These are phyloP conservation scores for Fusarium illudens DNA, from an alignment of 2,329 filamentous ascomycete species.

Conservation along the genomic window DNA sequence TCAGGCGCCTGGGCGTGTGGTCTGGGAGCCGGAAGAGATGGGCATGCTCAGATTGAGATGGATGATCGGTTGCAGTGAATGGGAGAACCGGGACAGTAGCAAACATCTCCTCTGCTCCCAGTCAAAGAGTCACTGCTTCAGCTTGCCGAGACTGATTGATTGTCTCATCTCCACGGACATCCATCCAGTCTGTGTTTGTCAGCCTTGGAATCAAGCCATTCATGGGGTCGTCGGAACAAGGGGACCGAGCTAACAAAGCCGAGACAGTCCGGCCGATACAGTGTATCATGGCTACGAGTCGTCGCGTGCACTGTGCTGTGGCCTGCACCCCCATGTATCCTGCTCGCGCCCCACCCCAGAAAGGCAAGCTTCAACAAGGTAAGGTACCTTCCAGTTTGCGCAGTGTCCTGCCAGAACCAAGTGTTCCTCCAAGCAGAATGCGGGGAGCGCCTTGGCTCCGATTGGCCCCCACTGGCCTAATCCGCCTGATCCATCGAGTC, in stretches of 20 bases:
- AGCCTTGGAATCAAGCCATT: constrained; percentile 31
- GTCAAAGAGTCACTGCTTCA: neutral
- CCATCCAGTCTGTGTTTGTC: constrained; percentile 24
- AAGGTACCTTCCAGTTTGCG: constrained; percentile 34
- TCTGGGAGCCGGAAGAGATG: too few species aligned
- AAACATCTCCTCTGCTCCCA: neutral
- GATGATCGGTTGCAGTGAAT: neutral
- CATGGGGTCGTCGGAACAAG: constrained; percentile 24
- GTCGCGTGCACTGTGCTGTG: constrained; percentile 16
- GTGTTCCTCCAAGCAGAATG: constrained; percentile 39
- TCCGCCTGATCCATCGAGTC: constrained; percentile 45
- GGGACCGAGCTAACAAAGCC: constrained; percentile 15
- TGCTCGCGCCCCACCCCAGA: constrained; percentile 16
- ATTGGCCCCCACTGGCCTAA: constrained; percentile 38
- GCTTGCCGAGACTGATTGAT: constrained; percentile 19
- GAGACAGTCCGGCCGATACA: constrained; percentile 8
- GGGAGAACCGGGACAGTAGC: neutral
- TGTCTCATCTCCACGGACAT: constrained; percentile 30
- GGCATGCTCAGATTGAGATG: constrained; percentile 6
- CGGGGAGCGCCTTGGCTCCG: constrained; percentile 40
- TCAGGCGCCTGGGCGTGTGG: too few species aligned
- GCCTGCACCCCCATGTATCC: constrained; percentile 17
- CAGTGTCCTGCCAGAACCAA: constrained; percentile 19
- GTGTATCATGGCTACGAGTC: constrained; percentile 32
- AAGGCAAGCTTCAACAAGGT: constrained; percentile 33